Base-by-base conservation (phyloP, 345 rosid genomes). In the Corchorus olitorius region DNA sequence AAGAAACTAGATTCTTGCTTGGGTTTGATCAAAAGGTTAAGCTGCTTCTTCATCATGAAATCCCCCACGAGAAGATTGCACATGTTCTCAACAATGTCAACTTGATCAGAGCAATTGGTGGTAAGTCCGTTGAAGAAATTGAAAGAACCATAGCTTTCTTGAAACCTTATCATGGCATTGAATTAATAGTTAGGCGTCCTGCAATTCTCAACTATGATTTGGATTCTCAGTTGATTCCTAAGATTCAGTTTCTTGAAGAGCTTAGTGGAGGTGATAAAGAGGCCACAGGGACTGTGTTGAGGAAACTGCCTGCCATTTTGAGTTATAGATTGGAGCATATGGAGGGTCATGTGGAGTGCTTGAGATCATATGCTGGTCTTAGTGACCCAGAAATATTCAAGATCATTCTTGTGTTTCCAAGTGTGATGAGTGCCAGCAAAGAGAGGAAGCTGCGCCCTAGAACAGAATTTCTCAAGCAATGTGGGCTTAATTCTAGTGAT, bases 371-470 rank as follows among this genome's bases (percentile, higher is more conserved):
- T 82, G 93, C 86, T 43, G 96, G 98, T 55, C 81, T 92, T 27
- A 85, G 79, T 46, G 84, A 85, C 11, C 83, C 72, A 8, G 87
- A 89, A 84, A 83, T 92, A 80, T 92, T 92, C 83, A 88, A 84
- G 83, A 86, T 89, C 69, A 78, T 90, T 64, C 87, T 82, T 2
- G 88, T 92, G 76, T 92, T 87, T 76, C 97, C 97, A 0, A 85
- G 82, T 54, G 77, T 94, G 72, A 76, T 89, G 37, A 90, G 95
- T 66, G 81, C 83, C 4, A 90, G 95, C 76, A 92, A 72, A 77
- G 92, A 92, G 78, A 88, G 94, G 84, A 90, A 92, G 62, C 81
- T 94, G 67, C 81, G 58, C 5, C 97, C 95, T 6, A 83, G 93
- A 82, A 76, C 88, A 35, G 87, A 81, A 73, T 90, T 92, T 83